Evolutionary conservation across 2,329 filamentous ascomycete genomes (phyloP).

Genomic region (Colletotrichum coccodes): DNA sequence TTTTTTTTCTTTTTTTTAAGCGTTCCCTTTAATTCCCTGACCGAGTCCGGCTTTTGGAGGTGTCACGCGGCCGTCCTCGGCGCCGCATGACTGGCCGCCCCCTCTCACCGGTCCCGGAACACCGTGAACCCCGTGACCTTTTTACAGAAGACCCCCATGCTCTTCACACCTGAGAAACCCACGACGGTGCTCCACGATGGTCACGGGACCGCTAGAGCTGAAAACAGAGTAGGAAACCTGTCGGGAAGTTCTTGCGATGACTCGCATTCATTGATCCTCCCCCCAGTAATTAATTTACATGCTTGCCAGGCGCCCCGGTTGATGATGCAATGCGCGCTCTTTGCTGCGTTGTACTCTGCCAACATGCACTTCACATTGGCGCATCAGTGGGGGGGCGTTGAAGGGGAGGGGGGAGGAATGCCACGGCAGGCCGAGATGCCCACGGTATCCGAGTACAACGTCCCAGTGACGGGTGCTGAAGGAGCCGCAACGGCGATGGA

Average conservation of each 20-base stretch:
- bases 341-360: neutral
- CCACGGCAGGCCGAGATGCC: neutral
- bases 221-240: too few species aligned
- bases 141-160: neutral
- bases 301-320: neutral
- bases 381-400: neutral
- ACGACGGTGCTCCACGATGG: neutral
- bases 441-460: slow-evolving; percentile 9
- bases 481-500: neutral
- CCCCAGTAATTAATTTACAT: neutral
- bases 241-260: neutral
- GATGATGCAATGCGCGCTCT: slow-evolving; percentile 12
- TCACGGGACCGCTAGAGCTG: slow-evolving; percentile 20
- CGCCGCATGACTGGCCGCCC: slow-evolving; percentile 30
- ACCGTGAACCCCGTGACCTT: slow-evolving; percentile 20
- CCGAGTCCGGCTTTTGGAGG: slow-evolving; percentile 26
- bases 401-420: neutral
- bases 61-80: slow-evolving; percentile 28
- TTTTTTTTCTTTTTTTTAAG: too few species aligned
- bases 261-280: neutral
- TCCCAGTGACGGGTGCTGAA: neutral
- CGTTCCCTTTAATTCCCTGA: neutral
- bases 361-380: neutral
- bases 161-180: neutral
- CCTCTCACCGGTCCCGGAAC: slow-evolving; percentile 31